phyloP scores from a whole-genome alignment of 148 eudicot species.

The Hydrangea macrophylla region DNA sequence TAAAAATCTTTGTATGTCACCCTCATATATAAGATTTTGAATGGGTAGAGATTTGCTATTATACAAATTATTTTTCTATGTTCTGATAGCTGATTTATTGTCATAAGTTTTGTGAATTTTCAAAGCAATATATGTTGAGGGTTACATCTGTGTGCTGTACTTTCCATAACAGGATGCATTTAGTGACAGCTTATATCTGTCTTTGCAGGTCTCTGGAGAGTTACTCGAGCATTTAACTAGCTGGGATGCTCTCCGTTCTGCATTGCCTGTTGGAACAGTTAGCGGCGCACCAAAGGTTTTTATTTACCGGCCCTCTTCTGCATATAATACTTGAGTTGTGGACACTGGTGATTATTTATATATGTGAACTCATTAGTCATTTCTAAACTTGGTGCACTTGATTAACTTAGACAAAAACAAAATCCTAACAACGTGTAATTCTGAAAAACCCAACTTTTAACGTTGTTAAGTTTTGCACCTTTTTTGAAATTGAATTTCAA shows the following conservation, averaged over 20 bases:
- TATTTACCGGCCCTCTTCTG: neutral
- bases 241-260: slow-evolving; percentile 97
- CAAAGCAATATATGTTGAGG: neutral
- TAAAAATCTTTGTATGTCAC: neutral
- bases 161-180: neutral
- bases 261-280: slow-evolving; percentile 98
- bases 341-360: neutral
- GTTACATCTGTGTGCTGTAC: neutral
- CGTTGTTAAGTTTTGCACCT: too few species aligned
- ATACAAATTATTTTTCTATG: neutral
- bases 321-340: neutral
- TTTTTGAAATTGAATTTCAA: too few species aligned
- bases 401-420: too few species aligned
- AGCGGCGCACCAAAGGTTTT: slow-evolving; percentile 99
- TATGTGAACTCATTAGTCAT: neutral
- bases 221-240: slow-evolving; percentile 63
- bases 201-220: slow-evolving; percentile 89
- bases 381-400: neutral
- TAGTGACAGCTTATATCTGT: slow-evolving; percentile 1
- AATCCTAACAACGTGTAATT: too few species aligned
- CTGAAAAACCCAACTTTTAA: too few species aligned
- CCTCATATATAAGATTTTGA: neutral
- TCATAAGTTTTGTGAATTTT: neutral
- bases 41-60: neutral
- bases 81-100: neutral